These are phyloP conservation scores for Cercospora beticola DNA, from an alignment of 2,329 filamentous ascomycete species.

Conservation along the genomic window DNA sequence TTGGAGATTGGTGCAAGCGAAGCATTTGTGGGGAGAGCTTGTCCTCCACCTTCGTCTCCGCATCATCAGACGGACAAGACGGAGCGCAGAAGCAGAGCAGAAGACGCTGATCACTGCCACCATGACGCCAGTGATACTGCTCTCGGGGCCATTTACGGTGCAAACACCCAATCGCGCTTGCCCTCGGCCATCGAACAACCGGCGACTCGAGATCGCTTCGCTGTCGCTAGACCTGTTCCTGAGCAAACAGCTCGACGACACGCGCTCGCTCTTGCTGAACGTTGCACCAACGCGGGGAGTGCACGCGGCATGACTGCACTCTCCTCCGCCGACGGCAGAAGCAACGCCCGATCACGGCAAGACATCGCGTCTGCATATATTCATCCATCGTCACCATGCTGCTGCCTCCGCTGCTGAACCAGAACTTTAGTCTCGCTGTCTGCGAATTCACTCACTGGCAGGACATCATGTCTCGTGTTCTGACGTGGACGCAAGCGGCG, in stretches of 20 bases:
- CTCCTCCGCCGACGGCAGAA: not conserved
- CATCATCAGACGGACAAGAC: not conserved
- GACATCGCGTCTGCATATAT: not conserved
- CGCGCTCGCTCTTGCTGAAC: not conserved
- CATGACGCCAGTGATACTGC: not conserved
- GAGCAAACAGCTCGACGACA: not conserved
- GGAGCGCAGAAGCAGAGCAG: not conserved
- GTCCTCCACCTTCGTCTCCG: not conserved
- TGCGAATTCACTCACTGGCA: not conserved
- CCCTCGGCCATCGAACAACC: not conserved
- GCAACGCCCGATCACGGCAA: not conserved
- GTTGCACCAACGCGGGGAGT: not conserved
- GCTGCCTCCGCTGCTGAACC: not conserved
- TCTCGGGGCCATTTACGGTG: not conserved
- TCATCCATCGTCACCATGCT: not conserved
- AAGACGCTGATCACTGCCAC: not conserved
- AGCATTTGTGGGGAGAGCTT: conserved; percentile 1
- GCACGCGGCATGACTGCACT: not conserved
- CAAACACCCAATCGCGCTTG: not conserved
- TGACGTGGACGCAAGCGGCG: conserved; percentile 25
- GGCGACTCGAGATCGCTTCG: not conserved
- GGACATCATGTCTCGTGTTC: conserved; percentile 20
- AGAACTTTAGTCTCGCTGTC: not conserved
- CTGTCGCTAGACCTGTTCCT: not conserved
- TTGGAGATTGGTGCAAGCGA: not conserved